Conservation (phyloP, 768 basidiomycete species). For the Tremella fuciformis region DNA sequence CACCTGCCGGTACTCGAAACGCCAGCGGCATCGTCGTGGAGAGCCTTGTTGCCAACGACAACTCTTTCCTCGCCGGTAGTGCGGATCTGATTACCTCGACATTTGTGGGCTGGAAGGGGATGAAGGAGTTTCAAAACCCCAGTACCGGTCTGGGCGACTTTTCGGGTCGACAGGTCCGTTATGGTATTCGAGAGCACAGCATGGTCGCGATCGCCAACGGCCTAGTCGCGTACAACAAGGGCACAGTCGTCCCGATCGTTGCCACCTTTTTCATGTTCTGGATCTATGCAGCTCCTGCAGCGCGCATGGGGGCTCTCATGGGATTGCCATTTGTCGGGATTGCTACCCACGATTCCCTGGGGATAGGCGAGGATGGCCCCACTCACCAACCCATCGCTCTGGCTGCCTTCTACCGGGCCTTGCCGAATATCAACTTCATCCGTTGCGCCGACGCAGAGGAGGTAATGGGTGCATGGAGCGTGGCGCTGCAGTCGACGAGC, state of each 20-base stretch:
- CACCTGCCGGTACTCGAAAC: constrained; percentile 37
- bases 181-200: constrained; percentile 48
- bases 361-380: constrained; percentile 50
- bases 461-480: constrained; percentile 41
- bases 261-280: constrained; percentile 53
- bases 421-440: constrained; percentile 48
- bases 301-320: constrained; percentile 47
- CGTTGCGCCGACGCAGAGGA: constrained; percentile 50
- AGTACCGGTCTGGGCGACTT: constrained; percentile 43
- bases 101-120: constrained; percentile 45
- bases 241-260: constrained; percentile 48
- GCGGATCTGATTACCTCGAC: constrained; percentile 49
- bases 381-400: constrained; percentile 50
- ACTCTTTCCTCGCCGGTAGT: constrained; percentile 38
- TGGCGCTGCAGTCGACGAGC: constrained; percentile 32
- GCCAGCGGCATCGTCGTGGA: constrained; percentile 41
- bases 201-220: constrained; percentile 49
- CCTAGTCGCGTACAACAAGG: constrained; percentile 48
- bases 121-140: constrained; percentile 44
- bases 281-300: constrained; percentile 49
- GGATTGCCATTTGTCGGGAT: constrained; percentile 50
- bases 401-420: constrained; percentile 37
- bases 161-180: constrained; percentile 46
- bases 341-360: constrained; percentile 50
- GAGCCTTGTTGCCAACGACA: constrained; percentile 36